These are phyloP conservation scores for Paramecium bursaria DNA, from an alignment of 73 alveolate species.

Conservation along the genomic window DNA sequence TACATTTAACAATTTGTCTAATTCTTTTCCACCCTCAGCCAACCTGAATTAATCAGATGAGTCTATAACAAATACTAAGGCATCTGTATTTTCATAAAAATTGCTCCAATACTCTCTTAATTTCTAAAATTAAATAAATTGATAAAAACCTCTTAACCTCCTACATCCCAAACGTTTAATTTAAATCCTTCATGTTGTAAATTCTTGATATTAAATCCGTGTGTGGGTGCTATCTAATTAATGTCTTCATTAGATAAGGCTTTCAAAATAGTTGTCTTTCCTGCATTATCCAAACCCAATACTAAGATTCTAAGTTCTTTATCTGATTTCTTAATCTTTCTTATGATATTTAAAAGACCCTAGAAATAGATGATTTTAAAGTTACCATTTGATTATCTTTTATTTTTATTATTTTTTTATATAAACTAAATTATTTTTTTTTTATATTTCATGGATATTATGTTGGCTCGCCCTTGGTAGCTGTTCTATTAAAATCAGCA, in stretches of 20 bases:
- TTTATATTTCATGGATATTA: constrained; percentile 51
- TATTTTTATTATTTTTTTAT: neutral
- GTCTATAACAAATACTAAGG: constrained; percentile 96
- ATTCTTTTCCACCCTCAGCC: constrained; percentile 89
- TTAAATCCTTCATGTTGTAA: constrained; percentile 98
- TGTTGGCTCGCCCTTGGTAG: constrained; percentile 11
- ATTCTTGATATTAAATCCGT: constrained; percentile 97
- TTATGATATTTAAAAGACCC: constrained; percentile 51
- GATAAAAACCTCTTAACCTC: constrained; percentile 92
- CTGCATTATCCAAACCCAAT: constrained; percentile 99
- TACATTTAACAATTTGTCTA: constrained; percentile 56
- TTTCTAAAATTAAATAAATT: constrained; percentile 1
- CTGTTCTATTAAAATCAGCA: constrained; percentile 44
- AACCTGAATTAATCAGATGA: constrained; percentile 95
- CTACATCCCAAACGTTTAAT: constrained; percentile 98
- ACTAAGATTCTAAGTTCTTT: constrained; percentile 96
- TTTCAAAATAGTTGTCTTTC: constrained; percentile 98
- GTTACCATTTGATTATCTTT: constrained; percentile 13
- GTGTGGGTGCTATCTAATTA: constrained; percentile 96
- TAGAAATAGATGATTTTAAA: neutral
- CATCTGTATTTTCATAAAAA: constrained; percentile 97
- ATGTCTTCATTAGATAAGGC: constrained; percentile 96
- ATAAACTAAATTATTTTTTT: constrained; percentile 23
- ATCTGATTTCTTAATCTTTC: constrained; percentile 72
- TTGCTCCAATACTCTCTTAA: constrained; percentile 98